Evolutionary conservation across 495 filamentous ascomycete genomes (phyloP), one percentile per base, ranked within the genome.

Genomic region (Cladorrhinum samala): DNA sequence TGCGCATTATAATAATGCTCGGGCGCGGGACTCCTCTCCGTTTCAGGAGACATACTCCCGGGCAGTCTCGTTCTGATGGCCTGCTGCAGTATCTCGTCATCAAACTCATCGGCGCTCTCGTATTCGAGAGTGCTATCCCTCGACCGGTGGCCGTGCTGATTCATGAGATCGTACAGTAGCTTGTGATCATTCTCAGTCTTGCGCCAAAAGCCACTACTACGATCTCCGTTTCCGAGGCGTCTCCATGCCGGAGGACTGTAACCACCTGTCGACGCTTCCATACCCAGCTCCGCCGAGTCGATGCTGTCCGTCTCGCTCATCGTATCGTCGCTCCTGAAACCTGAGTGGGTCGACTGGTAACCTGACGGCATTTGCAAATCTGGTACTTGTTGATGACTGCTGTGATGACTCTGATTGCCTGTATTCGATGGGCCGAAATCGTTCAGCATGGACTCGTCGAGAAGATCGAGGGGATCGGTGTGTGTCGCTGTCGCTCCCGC

Each of bases 271-370:
- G 71, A 74, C 42, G 63, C 51, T 45, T 63, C 65, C 55, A 67
- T 71, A 49, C 56, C 66, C 52, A 57, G 52, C 54, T 70, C 67
- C 54, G 71, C 71, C 48, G 27, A 33, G 11, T 33, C 27, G 27
- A 33, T 5, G 11, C 62, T 57, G 59, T 45, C 57, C 49, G 55
- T 68, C 60, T 71, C 74, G 65, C 65, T 71, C 54, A 81, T 78
- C 25, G 80, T 82, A 46, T 60, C 53, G 52, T 74, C 70, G 59
- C 64, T 85, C 60, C 83, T 80, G 73, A 89, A 90, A 40, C 85
- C 88, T 43, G 86, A 90, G 71, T 88, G 86, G 64, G 86, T 79
- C 21, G 84, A 85, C 14, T 85, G 88, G 50, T 87, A 71, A 38
- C 74, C 75, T 60, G 83, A 81, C 60, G 78, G 79, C 78, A 33